These are phyloP conservation scores for Lentinula sp. DNA, from an alignment of 768 basidiomycete species.

Conservation along the genomic window DNA sequence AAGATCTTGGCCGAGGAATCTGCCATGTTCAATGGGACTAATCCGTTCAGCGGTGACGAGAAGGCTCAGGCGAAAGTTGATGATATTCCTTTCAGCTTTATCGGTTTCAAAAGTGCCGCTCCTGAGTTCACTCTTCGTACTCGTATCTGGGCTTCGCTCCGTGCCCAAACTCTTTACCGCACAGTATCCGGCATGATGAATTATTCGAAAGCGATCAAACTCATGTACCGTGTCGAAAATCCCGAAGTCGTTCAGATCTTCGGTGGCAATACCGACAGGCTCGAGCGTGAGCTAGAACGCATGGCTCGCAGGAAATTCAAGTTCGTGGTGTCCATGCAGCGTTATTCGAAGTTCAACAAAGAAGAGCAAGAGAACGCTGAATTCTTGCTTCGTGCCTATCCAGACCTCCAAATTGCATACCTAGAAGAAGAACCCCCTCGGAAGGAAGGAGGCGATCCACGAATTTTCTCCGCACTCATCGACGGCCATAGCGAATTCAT, in stretches of 20 bases:
- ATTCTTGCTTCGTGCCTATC: slow-evolving; percentile 94
- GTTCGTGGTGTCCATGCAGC: slow-evolving; percentile 98
- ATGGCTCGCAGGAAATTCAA: slow-evolving; percentile 99
- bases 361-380: slow-evolving; percentile 99
- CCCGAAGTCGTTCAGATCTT: slow-evolving; percentile 97
- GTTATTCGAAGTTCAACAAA: slow-evolving; percentile 99
- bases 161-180: slow-evolving; percentile 96
- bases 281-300: slow-evolving; percentile 93
- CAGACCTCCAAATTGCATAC: slow-evolving; percentile 97
- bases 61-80: slow-evolving; percentile 81
- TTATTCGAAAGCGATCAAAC: slow-evolving; percentile 98
- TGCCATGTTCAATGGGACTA: slow-evolving; percentile 72
- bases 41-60: slow-evolving; percentile 66
- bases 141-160: slow-evolving; percentile 97
- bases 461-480: slow-evolving; percentile 93
- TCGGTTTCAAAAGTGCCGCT: slow-evolving; percentile 98
- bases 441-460: slow-evolving; percentile 92
- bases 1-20: slow-evolving; percentile 98
- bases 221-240: slow-evolving; percentile 99
- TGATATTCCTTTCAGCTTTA: slow-evolving; percentile 95
- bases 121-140: slow-evolving; percentile 98
- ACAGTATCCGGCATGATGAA: slow-evolving; percentile 99
- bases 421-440: slow-evolving; percentile 92
- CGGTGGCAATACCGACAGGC: slow-evolving; percentile 94
- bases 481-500: slow-evolving; percentile 97